Base-by-base conservation (phyloP, 2,329 filamentous ascomycete species). In the Sporothrix brasiliensis region DNA sequence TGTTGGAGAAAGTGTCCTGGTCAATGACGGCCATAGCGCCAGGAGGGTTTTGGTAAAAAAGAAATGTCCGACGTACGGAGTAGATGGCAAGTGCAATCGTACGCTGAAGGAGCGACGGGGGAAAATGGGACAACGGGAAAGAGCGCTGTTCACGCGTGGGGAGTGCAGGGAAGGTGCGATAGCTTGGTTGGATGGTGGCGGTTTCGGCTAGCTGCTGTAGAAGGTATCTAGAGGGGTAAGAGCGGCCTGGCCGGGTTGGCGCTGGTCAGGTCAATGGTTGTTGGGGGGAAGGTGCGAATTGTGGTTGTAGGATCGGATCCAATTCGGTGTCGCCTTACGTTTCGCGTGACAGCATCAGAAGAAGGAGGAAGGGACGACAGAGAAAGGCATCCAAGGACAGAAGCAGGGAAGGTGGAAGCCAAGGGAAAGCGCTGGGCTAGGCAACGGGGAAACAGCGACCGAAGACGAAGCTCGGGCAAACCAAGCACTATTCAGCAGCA, bases 1-100 rank as follows among this genome's bases (percentile, higher is more conserved):
- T 88, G 78, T 88, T 92, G 78, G 92, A 91, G 80, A 95, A 95
- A 81, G 91, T 90, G 80, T 92, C 90, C 77, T 85, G 82, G 76
- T 86, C 84, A 74, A 84, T 82, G 76, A 83, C 82, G 72, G 83
- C 80, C 82, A 83, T 83, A 58, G 65, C 71, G 60, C 34, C 41
- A 19, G 44, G 65, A 47, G 14, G 58, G 19, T 44, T n/a, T 7
- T 27, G n/a, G 52, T n/a, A 24, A 16, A 13, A 16, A 56, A 24
- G 21, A 21, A 7, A 24, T 11, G 41, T 44, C 11, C 41, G 67
- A 41, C 24, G 65, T 58, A 70, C 13, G 56, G 52, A 67, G 67
- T 21, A 27, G 47, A 44, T 13, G 41, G 41, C 41, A 44, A 9
- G 41, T 44, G 41, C 41, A 13, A 34, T 30, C 27, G 67, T 52